Percentiles rank a stretch among this genome's conserved stretches.
Conservation (phyloP, 345 rosid genomes). For the Stellera chamaejasme region DNA sequence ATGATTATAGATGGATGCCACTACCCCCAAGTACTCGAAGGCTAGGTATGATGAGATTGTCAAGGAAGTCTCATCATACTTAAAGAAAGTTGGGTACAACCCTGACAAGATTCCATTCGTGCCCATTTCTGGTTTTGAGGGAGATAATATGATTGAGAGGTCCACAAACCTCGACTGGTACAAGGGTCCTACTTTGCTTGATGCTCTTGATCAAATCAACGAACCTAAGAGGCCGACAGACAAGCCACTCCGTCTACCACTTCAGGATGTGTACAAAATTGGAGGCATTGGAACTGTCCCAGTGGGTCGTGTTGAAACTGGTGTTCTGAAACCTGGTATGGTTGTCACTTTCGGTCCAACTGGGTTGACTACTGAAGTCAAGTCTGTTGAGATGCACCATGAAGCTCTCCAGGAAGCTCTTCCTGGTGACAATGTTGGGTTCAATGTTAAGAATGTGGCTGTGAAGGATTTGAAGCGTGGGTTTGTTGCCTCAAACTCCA, state of each 20-base stretch:
- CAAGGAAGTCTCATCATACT: slow-evolving; percentile 55
- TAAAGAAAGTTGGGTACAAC: slow-evolving; percentile 59
- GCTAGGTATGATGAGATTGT: slow-evolving; percentile 51
- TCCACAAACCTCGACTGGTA: slow-evolving; percentile 66
- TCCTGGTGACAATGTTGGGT: slow-evolving; percentile 37
- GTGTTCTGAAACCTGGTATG: too few relatives aligned
- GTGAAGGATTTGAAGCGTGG: slow-evolving; percentile 46
- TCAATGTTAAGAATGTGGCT: slow-evolving; percentile 36
- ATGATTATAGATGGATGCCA: slow-evolving; percentile 49
- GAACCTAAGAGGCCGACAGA: slow-evolving; percentile 65
- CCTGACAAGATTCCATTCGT: slow-evolving; percentile 58
- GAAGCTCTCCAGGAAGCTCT: too few relatives aligned
- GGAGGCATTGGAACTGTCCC: too few relatives aligned
- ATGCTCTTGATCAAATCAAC: slow-evolving; percentile 43
- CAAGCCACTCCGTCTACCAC: slow-evolving; percentile 50
- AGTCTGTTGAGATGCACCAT: too few relatives aligned
- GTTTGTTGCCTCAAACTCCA: slow-evolving; percentile 26
- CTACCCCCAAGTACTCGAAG: slow-evolving; percentile 58
- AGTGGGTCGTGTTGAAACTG: too few relatives aligned
- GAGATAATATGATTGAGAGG: slow-evolving; percentile 66
- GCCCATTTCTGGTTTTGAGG: slow-evolving; percentile 59
- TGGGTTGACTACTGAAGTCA: too few relatives aligned
- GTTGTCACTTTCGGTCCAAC: too few relatives aligned
- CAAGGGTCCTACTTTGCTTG: slow-evolving; percentile 60
- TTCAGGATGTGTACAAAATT: too few relatives aligned